Percentiles rank a stretch among this genome's conserved stretches.
Evolutionary conservation across 768 basidiomycete species (phyloP).

Genomic region (Phlebiopsis gigantea): DNA sequence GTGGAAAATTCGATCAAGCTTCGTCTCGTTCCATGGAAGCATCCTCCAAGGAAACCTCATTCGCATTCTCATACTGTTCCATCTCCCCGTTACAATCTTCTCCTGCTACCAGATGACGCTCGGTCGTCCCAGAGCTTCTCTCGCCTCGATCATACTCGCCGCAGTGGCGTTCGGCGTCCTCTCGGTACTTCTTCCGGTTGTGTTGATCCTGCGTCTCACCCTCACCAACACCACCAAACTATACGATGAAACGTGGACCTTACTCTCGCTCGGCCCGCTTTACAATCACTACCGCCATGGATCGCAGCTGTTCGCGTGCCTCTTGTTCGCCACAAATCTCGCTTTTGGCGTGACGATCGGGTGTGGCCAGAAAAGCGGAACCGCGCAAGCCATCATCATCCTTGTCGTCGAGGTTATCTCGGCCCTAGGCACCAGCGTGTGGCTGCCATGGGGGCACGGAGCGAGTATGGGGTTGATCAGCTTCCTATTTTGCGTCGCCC

Average conservation of each 20-base stretch:
- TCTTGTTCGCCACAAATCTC: conserved; percentile 79
- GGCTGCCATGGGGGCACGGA: conserved; percentile 96
- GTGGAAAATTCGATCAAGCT: conserved; percentile 54
- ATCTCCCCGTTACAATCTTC: conserved; percentile 91
- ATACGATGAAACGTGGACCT: conserved; percentile 90
- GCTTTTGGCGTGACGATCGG: conserved; percentile 83
- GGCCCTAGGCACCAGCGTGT: conserved; percentile 85
- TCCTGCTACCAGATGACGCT: conserved; percentile 82
- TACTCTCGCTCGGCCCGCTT: conserved; percentile 84
- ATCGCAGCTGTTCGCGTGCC: conserved; percentile 80
- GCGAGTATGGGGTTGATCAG: conserved; percentile 96
- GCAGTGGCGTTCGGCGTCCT: conserved; percentile 76
- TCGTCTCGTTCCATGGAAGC: conserved; percentile 76
- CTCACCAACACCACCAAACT: conserved; percentile 82
- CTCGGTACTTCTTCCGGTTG: conserved; percentile 70
- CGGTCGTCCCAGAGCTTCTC: conserved; percentile 42
- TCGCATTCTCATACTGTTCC: conserved; percentile 86
- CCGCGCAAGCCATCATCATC: conserved; percentile 86
- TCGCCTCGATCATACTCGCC: conserved; percentile 70
- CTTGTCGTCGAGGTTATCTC: conserved; percentile 84
- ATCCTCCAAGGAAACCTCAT: conserved; percentile 88
- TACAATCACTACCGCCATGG: conserved; percentile 94
- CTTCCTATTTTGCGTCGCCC: conserved; percentile 86
- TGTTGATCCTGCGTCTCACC: conserved; percentile 73
- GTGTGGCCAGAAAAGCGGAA: conserved; percentile 85